Percentiles rank a stretch among this genome's conserved stretches.
These are phyloP conservation scores for Oryza coarctata DNA, from an alignment of 176 grass and related monocot species.

Conservation along the genomic window DNA sequence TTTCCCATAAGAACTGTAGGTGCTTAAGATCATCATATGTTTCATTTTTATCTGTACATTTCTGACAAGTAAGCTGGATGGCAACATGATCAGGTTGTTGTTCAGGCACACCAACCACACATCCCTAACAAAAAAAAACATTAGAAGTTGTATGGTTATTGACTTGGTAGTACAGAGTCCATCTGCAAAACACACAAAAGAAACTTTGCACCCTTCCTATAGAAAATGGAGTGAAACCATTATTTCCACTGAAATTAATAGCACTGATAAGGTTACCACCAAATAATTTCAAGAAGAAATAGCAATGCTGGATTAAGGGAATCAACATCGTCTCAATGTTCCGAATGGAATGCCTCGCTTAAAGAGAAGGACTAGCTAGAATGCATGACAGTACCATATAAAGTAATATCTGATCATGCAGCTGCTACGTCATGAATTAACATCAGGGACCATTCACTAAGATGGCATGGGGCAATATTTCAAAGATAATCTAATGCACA, in stretches of 20 bases:
- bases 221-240: neutral
- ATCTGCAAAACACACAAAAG: neutral
- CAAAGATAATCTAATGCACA: neutral
- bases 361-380: neutral
- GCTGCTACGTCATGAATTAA: neutral
- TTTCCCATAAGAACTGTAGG: conserved; percentile 59
- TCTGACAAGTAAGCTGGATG: conserved; percentile 62
- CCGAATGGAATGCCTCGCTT: neutral
- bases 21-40: conserved; percentile 20
- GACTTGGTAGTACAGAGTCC: neutral
- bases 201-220: neutral
- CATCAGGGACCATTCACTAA: neutral
- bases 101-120: conserved; percentile 51
- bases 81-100: conserved; percentile 55
- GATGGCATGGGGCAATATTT: neutral
- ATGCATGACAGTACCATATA: neutral
- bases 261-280: neutral
- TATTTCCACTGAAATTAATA: conserved; percentile 4
- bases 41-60: conserved; percentile 39
- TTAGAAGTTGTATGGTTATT: conserved; percentile 1
- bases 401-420: conserved; percentile 5
- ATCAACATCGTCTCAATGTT: neutral
- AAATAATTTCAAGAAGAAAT: neutral
- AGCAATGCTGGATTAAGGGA: neutral
- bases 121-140: conserved; percentile 52